Base-by-base conservation (phyloP, 163 green algal genomes). In the Volvox carteri region DNA sequence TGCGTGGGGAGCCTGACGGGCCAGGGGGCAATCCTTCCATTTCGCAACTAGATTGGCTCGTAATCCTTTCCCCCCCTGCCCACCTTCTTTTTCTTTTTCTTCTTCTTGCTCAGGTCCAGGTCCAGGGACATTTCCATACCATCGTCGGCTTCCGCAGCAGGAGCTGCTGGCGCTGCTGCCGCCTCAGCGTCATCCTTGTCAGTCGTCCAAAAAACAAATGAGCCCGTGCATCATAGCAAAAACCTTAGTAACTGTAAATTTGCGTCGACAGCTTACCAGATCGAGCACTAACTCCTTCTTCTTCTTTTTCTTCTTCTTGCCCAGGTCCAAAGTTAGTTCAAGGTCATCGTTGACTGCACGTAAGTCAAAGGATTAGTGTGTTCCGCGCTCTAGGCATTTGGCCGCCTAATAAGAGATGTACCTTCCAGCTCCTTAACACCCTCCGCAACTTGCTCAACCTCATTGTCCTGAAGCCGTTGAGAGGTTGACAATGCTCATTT, bases 221-320 rank as follows among this genome's bases (percentile, higher is more conserved):
- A 60, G 41, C 25, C 42, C 73, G n/a, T 1, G n/a, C 8, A 73
- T 37, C 16, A 39, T 62, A 50, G 46, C 46, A 5, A 48, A 25
- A 6, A 9, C 67, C 6, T 54, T 19, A 7, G 42, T 58, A 77
- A 14, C 37, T 75, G 46, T 33, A 23, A 62, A 9, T 8, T 4
- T n/a, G 58, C 14, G n/a, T 21, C 79, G 4, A 1, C 35, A 50
- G 50, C 70, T 37, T 30, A 89, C 72, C 60, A 75, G 86, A 86
- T 85, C 78, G 4, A 89, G 48, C 77, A 73, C 85, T 4, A 90
- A 46, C 58, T 93, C 91, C 54, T 94, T 95, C 68, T 91, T 91
- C 52, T 93, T 94, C 79, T 94, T 93, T 48, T 94, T 94, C 80
- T 94, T 94, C 87, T 95, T 95, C 78, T 91, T 92, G 35, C 90